Evolutionary conservation across 2,329 filamentous ascomycete genomes (phyloP).

Genomic region (Coleophoma eucalyptorum): DNA sequence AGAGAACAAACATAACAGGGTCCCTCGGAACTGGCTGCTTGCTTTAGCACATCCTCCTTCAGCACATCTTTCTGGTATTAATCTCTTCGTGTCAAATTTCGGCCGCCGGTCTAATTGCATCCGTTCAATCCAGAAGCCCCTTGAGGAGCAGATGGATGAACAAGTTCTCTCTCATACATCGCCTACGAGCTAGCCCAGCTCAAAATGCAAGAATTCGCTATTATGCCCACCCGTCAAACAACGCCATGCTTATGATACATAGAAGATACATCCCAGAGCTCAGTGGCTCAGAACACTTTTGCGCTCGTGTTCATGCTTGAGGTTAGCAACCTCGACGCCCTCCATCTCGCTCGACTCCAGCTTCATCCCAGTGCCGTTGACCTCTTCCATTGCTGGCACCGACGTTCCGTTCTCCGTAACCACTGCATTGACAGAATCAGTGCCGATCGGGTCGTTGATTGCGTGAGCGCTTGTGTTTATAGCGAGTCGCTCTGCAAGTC

Average conservation of each 20-base stretch:
- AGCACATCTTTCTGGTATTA: too few relatives aligned
- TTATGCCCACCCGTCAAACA: background rate
- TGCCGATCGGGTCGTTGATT: background rate
- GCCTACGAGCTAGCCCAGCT: background rate
- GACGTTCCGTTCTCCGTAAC: background rate
- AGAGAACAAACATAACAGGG: too few relatives aligned
- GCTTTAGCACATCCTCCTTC: too few relatives aligned
- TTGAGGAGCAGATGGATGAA: background rate
- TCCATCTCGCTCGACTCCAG: background rate
- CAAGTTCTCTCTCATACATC: background rate
- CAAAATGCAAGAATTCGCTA: background rate
- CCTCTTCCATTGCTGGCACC: background rate
- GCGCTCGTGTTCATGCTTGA: background rate
- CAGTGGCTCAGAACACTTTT: constrained; percentile 1
- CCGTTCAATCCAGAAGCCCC: too few relatives aligned
- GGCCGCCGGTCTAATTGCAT: too few relatives aligned
- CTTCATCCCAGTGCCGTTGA: background rate
- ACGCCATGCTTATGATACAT: constrained; percentile 1
- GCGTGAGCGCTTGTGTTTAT: background rate
- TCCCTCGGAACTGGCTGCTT: too few relatives aligned
- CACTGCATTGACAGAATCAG: background rate
- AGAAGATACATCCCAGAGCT: background rate
- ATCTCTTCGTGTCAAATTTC: too few relatives aligned
- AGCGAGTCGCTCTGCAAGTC: background rate
- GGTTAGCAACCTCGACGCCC: background rate